Evolutionary conservation across 179 eudicot genomes (phyloP).

Genomic region (Heliamphora pulchella): DNA sequence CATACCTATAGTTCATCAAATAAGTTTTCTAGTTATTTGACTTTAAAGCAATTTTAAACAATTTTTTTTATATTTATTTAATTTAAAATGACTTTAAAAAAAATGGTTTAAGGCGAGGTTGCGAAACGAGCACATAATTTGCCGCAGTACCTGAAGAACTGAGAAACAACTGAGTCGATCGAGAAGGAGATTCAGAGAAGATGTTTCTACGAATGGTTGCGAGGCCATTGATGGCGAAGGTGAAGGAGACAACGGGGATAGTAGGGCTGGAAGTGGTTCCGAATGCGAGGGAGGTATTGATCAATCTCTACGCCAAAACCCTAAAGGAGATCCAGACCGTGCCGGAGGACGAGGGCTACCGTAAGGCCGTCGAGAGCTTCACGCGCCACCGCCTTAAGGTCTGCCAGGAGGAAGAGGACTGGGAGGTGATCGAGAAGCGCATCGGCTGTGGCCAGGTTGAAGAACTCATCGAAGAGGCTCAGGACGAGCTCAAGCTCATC

Average conservation of each 20-base stretch:
- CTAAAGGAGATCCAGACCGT: constrained; percentile 66
- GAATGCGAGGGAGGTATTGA: constrained; percentile 53
- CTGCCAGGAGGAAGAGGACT: constrained; percentile 51
- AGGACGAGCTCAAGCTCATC: constrained; percentile 59
- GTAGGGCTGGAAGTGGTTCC: constrained; percentile 73
- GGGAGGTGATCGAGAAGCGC: constrained; percentile 57
- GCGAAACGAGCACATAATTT: no score
- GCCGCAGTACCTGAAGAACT: no score
- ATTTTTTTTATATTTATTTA: no score
- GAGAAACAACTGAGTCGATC: neutral
- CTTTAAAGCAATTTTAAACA: no score
- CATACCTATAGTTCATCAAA: no score
- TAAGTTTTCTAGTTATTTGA: no score
- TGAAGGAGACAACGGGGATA: constrained; percentile 74
- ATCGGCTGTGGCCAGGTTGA: constrained; percentile 71
- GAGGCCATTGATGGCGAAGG: constrained; percentile 55
- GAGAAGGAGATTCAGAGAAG: constrained; percentile 13
- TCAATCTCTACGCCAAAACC: constrained; percentile 54
- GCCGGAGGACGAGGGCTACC: constrained; percentile 63
- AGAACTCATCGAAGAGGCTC: constrained; percentile 63
- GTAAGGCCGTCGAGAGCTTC: constrained; percentile 69
- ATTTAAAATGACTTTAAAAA: no score
- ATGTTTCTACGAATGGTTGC: constrained; percentile 55
- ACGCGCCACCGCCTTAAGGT: constrained; percentile 61
- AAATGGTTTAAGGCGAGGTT: no score